These are phyloP conservation scores for Phylloporus scabripes DNA, from an alignment of 768 basidiomycete genomes.

Conservation along the genomic window DNA sequence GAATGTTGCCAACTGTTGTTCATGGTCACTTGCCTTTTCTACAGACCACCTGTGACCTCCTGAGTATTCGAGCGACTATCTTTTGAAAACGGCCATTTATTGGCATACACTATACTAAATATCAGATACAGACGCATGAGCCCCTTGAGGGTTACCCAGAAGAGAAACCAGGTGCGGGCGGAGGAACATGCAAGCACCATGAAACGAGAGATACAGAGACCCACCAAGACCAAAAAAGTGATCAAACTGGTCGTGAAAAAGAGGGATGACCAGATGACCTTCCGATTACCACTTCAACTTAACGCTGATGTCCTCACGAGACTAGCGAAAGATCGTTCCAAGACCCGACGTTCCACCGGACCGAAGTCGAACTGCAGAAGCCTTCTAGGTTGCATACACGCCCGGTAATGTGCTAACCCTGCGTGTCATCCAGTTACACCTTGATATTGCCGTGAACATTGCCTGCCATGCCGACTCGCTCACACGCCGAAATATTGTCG, in stretches of 20 bases:
- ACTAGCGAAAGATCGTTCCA: not conserved
- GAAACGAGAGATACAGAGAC: not conserved
- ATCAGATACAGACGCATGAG: no score
- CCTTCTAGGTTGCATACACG: not conserved
- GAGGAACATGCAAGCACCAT: no score
- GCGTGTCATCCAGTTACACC: not conserved
- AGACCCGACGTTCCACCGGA: not conserved
- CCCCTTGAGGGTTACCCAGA: no score
- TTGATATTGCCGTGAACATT: not conserved
- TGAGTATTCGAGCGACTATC: no score
- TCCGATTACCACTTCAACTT: not conserved
- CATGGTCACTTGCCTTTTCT: no score
- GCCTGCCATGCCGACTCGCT: not conserved
- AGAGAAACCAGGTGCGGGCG: no score
- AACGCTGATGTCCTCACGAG: not conserved
- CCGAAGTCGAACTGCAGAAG: not conserved
- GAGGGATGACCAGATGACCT: not conserved
- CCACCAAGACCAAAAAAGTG: not conserved
- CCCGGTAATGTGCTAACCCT: not conserved
- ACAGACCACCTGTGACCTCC: no score
- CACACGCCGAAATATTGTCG: not conserved
- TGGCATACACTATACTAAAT: no score
- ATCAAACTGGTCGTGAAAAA: not conserved
- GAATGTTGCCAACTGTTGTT: no score
- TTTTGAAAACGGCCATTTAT: no score